These are phyloP conservation scores for Penicillium digitatum DNA, from an alignment of 2,329 filamentous ascomycete species.

Conservation along the genomic window DNA sequence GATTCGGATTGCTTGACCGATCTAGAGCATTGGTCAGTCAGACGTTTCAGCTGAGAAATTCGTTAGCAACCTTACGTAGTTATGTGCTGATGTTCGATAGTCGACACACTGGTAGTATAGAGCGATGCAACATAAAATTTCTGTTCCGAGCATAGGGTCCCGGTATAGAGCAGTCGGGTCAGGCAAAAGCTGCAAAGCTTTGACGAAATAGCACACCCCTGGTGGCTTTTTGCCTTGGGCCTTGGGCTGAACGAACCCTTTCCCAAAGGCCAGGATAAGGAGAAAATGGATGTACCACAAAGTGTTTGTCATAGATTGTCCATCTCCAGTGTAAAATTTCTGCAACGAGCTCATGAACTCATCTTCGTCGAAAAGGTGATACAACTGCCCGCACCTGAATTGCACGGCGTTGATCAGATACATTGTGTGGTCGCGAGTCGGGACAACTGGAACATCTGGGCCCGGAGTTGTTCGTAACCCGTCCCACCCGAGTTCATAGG, in stretches of 20 bases:
- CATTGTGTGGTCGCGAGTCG: conserved; percentile 50
- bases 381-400: conserved; percentile 53
- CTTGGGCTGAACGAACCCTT: conserved; percentile 48
- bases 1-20: conserved; percentile 54
- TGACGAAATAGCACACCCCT: conserved; percentile 47
- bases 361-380: conserved; percentile 52
- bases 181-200: conserved; percentile 45
- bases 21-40: conserved; percentile 41
- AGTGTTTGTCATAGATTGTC: conserved; percentile 23
- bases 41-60: conserved; percentile 44
- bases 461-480: conserved; percentile 37
- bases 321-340: conserved; percentile 39
- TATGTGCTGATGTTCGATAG: conserved; percentile 48
- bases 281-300: conserved; percentile 54
- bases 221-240: conserved; percentile 39
- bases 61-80: conserved; percentile 44
- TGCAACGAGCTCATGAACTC: conserved; percentile 47
- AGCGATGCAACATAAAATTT: conserved; percentile 48
- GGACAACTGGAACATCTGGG: conserved; percentile 31
- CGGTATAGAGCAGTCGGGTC: conserved; percentile 40
- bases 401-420: conserved; percentile 55
- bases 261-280: conserved; percentile 53
- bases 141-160: conserved; percentile 47
- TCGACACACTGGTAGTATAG: conserved; percentile 53
- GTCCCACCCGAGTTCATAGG: conserved; percentile 53